These are phyloP conservation scores for Rosa hybrid DNA, from an alignment of 331 rosid genomes.

Conservation along the genomic window DNA sequence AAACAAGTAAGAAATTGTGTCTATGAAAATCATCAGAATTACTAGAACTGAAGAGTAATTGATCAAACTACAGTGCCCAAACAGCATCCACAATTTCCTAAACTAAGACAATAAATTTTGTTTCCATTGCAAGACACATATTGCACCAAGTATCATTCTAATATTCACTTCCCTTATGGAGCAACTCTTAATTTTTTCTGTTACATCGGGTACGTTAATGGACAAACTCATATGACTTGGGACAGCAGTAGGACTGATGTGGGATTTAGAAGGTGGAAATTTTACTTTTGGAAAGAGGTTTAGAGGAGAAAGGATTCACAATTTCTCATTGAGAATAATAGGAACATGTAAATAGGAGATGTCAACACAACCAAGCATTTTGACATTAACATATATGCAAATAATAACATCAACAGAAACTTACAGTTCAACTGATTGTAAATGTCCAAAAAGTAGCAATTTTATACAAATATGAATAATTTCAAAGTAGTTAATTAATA, in stretches of 20 bases:
- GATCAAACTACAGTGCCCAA: not conserved
- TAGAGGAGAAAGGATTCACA: not conserved
- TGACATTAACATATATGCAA: not conserved
- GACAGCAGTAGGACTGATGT: not conserved
- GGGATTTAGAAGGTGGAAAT: not conserved
- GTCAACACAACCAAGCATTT: not conserved
- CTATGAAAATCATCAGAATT: not conserved
- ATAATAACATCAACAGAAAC: conserved; percentile 9
- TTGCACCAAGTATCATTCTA: not conserved
- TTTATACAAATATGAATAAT: not conserved
- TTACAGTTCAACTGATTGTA: not conserved
- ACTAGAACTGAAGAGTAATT: not conserved
- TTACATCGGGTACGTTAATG: not conserved
- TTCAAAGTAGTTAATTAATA: conserved; percentile 3
- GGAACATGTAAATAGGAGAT: not conserved
- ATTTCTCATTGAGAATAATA: not conserved
- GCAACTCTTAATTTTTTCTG: not conserved
- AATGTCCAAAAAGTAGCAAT: not conserved
- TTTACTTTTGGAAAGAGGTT: not conserved
- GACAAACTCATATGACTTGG: not conserved
- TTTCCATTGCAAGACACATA: not conserved
- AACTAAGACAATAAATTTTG: not conserved
- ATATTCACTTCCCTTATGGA: not conserved
- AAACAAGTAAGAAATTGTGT: not conserved
- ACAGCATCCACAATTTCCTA: not conserved